Evolutionary conservation across 2,329 filamentous ascomycete species (phyloP).

Genomic region (Myotisia sp.): DNA sequence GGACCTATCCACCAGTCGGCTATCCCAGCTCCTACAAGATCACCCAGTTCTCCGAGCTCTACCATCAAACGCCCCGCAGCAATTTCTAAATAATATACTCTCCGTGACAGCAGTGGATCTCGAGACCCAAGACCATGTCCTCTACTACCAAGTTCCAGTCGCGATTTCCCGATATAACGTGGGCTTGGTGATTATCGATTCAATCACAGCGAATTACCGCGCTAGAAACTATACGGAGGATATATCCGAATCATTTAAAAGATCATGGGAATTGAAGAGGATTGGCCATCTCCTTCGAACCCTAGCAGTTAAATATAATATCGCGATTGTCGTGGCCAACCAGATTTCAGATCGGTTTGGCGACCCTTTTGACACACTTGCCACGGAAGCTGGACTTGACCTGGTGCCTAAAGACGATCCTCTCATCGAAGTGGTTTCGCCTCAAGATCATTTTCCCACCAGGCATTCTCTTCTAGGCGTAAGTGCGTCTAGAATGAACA

Average conservation of each 20-base stretch:
- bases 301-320: slow-evolving; percentile 56
- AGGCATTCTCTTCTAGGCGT: too few species aligned
- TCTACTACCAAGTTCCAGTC: slow-evolving; percentile 82
- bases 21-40: slow-evolving; percentile 59
- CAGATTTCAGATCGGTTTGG: slow-evolving; percentile 84
- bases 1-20: slow-evolving; percentile 63
- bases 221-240: slow-evolving; percentile 49
- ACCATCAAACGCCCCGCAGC: slow-evolving; percentile 26
- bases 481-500: too few species aligned
- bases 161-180: slow-evolving; percentile 61
- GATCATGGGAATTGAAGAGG: slow-evolving; percentile 61
- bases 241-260: slow-evolving; percentile 49
- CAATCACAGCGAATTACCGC: slow-evolving; percentile 87
- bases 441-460: too few species aligned
- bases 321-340: slow-evolving; percentile 85
- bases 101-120: slow-evolving; percentile 77
- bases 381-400: too few species aligned
- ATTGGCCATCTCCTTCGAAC: slow-evolving; percentile 60
- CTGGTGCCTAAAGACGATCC: too few species aligned
- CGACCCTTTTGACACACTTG: slow-evolving; percentile 7
- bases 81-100: slow-evolving; percentile 62
- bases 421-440: too few species aligned
- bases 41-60: slow-evolving; percentile 47
- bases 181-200: slow-evolving; percentile 76
- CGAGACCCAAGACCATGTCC: slow-evolving; percentile 88